phyloP scores from a whole-genome alignment of 805 yeast genomes.

The Isabelozyma rhagii region DNA sequence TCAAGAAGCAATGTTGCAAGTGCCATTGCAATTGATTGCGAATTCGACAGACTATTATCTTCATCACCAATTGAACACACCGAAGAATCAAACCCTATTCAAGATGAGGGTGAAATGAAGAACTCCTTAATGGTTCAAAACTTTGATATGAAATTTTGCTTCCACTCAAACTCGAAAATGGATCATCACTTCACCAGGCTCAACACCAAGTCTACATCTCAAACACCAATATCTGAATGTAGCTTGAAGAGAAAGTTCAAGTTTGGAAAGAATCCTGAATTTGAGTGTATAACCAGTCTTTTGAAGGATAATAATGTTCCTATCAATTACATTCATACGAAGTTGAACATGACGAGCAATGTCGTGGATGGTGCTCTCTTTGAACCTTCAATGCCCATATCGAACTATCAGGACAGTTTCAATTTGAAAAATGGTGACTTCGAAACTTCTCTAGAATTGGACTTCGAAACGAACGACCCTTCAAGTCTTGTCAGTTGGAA shows the following conservation, averaged over 20 bases:
- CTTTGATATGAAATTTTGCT: constrained; percentile 4
- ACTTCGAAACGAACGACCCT: not conserved
- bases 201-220: constrained; percentile 2
- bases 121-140: not conserved
- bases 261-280: not conserved
- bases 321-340: constrained; percentile 17
- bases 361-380: not conserved
- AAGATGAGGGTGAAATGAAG: not conserved
- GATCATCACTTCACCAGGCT: constrained; percentile 7
- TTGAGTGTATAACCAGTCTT: not conserved
- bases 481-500: constrained; percentile 23
- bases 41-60: constrained; percentile 25
- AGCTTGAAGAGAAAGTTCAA: constrained; percentile 5
- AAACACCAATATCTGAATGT: constrained; percentile 1
- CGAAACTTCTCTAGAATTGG: constrained; percentile 20
- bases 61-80: constrained; percentile 18
- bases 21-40: constrained; percentile 25
- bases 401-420: constrained; percentile 1
- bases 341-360: constrained; percentile 6
- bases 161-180: not conserved
- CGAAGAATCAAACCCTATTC: not conserved
- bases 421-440: constrained; percentile 18
- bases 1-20: constrained; percentile 5
- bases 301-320: constrained; percentile 10
- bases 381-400: not conserved